Base-by-base conservation (phyloP, 2,329 filamentous ascomycete genomes). In the Hirsutella minnesotensis region DNA sequence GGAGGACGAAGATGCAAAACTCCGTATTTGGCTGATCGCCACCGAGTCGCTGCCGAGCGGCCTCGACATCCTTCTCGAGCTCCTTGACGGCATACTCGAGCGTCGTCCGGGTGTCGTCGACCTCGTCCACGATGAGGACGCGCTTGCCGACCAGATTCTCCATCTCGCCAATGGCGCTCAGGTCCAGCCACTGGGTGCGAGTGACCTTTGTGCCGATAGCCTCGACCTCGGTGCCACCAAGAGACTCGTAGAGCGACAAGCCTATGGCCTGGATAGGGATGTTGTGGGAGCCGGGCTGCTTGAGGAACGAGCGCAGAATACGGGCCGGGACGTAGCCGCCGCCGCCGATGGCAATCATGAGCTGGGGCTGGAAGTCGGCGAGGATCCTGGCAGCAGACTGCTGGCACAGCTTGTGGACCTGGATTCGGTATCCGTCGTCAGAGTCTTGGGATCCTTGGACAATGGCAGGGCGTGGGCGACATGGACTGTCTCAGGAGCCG, bases 251-350 rank as follows among this genome's bases (percentile, higher is more conserved):
- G 44, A 98, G 81, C 19, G 90, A 96, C 50, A 98, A 83, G 39
- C 92, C 92, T 63, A 98, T 98, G 51, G 92, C 92, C 75, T 98
- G 92, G 66, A 98, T 98, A 53, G 92, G 90, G 58, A 98, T 98
- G 71, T 98, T 98, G 66, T 88, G 81, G 48, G 73, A 77, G 54
- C 84, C 86, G 46, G 86, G 75, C 61, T 80, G 78, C 75, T 94
- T 95, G 64, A 98, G 84, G 74, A 98, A 98, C 18, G 92, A 96
- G 50, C 92, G 86, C 50, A 98, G 78, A 64, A 98, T 98, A 56
- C 92, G 86, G 38, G 92, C 92, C 47, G 92, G 92, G 34, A 98
- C 88, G 66, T 95, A 98, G 57, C 92, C 92, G 56, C 92, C 92
- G 51, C 92, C 92, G 56, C 92, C 92, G 63, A 96, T 96, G 61